A percentile compares a stretch with the other conserved stretches of the same genome.
These are phyloP conservation scores for Euphorbia peplus DNA, from an alignment of 345 rosid species.

Conservation along the genomic window DNA sequence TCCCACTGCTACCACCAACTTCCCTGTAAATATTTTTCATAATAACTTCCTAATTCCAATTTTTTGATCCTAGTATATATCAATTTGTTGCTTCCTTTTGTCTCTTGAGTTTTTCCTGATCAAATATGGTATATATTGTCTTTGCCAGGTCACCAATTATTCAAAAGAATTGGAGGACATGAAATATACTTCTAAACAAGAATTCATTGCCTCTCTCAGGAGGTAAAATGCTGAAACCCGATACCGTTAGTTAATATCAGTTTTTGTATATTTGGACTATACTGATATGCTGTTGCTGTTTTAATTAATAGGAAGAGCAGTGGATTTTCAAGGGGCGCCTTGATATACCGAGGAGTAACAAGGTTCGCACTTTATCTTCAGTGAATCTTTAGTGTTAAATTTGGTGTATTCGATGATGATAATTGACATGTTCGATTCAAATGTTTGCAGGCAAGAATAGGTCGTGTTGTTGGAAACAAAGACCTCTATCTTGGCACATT, in stretches of 20 bases:
- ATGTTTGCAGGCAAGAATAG: conserved; percentile 98
- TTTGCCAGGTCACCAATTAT: conserved; percentile 56
- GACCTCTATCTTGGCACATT: conserved; percentile 95
- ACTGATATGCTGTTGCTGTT: not conserved
- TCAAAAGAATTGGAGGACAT: conserved; percentile 78
- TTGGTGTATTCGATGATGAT: not conserved
- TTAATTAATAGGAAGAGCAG: conserved; percentile 78
- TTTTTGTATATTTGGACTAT: not conserved
- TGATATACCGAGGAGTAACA: conserved; percentile 92
- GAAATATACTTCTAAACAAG: conserved; percentile 87
- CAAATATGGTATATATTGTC: not conserved
- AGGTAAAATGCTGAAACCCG: conserved; percentile 40
- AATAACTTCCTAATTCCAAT: too few relatives aligned
- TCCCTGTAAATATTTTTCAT: conserved; percentile 40
- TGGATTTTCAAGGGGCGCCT: conserved; percentile 97
- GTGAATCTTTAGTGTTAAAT: not conserved
- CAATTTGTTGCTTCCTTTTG: not conserved
- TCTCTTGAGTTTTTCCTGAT: conserved; percentile 13
- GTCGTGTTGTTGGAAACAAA: conserved; percentile 97
- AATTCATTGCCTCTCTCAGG: conserved; percentile 92
- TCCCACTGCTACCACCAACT: conserved; percentile 85
- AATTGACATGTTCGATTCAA: not conserved
- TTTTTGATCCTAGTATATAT: too few relatives aligned
- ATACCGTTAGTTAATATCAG: not conserved
- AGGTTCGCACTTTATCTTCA: conserved; percentile 34